Evolutionary conservation across 352 stramenopile species (phyloP).

Genomic region (Globisporangium nagaii): DNA sequence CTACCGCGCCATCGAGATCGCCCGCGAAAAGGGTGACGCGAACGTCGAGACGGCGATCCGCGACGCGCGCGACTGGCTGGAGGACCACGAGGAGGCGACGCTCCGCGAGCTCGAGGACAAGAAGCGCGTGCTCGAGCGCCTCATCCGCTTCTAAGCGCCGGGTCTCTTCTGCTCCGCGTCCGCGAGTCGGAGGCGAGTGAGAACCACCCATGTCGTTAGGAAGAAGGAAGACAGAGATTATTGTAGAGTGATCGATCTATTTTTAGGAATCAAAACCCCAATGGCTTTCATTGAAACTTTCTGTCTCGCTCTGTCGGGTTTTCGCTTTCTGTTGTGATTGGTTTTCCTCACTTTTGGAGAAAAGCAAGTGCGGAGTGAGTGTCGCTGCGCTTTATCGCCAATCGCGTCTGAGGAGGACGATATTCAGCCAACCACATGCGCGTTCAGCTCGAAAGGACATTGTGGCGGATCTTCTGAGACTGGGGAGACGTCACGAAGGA

Average conservation of each 20-base stretch:
- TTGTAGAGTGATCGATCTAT: constrained; percentile 11
- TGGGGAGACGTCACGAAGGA: too few species aligned
- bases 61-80: constrained; percentile 86
- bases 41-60: constrained; percentile 77
- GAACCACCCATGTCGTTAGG: background rate
- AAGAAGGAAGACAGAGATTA: constrained; percentile 2
- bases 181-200: background rate
- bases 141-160: constrained; percentile 58
- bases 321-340: too few species aligned
- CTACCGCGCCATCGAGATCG: constrained; percentile 66
- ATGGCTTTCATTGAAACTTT: constrained; percentile 1
- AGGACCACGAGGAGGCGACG: constrained; percentile 81
- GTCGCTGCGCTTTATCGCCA: too few species aligned
- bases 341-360: too few species aligned
- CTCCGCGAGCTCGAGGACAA: constrained; percentile 94
- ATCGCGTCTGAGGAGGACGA: too few species aligned
- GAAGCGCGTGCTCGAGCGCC: constrained; percentile 78
- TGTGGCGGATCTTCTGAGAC: too few species aligned
- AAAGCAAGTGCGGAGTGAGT: too few species aligned
- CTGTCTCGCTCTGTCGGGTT: too few species aligned
- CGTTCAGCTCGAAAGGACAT: too few species aligned
- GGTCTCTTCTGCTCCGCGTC: too few species aligned
- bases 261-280: constrained; percentile 5
- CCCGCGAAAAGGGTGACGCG: constrained; percentile 59
- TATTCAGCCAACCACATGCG: too few species aligned